Conservation (phyloP, 352 stramenopile genomes). For the Globisporangium perplexum region DNA sequence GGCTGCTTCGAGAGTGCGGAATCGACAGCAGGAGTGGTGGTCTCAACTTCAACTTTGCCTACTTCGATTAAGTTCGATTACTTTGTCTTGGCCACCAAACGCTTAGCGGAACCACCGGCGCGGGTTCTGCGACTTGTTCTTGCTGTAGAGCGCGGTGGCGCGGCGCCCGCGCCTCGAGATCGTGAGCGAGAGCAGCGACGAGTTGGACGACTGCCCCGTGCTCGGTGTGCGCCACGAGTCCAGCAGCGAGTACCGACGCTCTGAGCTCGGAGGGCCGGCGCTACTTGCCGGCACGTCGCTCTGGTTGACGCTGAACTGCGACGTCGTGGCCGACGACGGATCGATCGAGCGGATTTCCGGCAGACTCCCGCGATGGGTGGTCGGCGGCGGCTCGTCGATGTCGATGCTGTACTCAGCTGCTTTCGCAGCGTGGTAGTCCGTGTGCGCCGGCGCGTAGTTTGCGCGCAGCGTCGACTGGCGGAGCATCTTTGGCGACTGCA, state of each 20-base stretch:
- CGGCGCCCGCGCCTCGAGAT: constrained; percentile 62
- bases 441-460: constrained; percentile 57
- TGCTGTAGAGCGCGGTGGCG: constrained; percentile 53
- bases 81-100: too few relatives aligned
- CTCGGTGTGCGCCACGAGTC: constrained; percentile 65
- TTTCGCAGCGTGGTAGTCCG: constrained; percentile 70
- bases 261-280: constrained; percentile 19
- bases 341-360: constrained; percentile 18
- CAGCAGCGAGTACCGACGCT: constrained; percentile 64
- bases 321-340: constrained; percentile 1
- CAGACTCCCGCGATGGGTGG: constrained; percentile 33
- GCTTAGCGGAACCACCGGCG: constrained; percentile 38
- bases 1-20: too few relatives aligned
- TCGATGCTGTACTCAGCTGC: constrained; percentile 66
- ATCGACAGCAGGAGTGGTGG: constrained; percentile 36
- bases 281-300: constrained; percentile 3
- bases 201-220: constrained; percentile 43
- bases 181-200: constrained; percentile 63
- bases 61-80: not conserved
- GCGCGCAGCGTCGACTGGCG: constrained; percentile 55
- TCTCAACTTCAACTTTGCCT: constrained; percentile 28
- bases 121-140: constrained; percentile 50
- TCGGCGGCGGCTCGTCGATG: constrained; percentile 18
- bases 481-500: constrained; percentile 34
- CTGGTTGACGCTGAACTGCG: constrained; percentile 2